phyloP scores from a whole-genome alignment of 179 eudicot species.

The Beta corolliflora region DNA sequence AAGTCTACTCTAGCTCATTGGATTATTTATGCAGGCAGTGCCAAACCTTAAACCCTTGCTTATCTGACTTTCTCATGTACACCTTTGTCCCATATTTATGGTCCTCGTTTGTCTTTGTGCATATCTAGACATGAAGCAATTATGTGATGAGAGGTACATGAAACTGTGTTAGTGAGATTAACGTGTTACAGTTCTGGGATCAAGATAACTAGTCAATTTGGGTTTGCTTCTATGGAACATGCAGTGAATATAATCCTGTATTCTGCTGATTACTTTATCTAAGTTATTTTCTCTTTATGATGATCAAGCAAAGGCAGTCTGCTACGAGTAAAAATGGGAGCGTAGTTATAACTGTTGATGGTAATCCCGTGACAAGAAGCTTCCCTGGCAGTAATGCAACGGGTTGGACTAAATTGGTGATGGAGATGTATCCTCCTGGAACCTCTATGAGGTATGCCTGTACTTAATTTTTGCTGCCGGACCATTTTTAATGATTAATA shows the following conservation, averaged over 20 bases:
- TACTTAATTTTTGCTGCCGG: slow-evolving; percentile 6
- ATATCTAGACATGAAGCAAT: not conserved
- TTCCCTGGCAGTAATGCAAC: slow-evolving; percentile 47
- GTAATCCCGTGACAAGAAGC: slow-evolving; percentile 49
- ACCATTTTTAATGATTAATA: not conserved
- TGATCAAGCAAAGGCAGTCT: slow-evolving; percentile 92
- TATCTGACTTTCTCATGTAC: not conserved
- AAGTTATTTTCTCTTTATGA: slow-evolving; percentile 34
- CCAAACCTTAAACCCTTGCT: not conserved
- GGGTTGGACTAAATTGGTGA: slow-evolving; percentile 79
- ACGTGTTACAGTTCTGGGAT: not conserved
- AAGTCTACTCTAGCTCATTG: slow-evolving; percentile 35
- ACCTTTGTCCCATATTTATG: not conserved
- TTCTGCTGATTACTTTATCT: slow-evolving; percentile 1
- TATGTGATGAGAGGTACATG: not conserved
- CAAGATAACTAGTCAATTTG: too few species aligned
- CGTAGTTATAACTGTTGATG: slow-evolving; percentile 49
- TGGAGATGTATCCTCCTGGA: slow-evolving; percentile 78
- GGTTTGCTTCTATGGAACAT: not conserved
- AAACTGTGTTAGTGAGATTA: not conserved
- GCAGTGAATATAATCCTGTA: not conserved
- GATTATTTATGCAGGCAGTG: not conserved
- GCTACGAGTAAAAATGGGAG: slow-evolving; percentile 76
- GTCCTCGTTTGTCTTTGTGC: not conserved
- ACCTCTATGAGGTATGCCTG: slow-evolving; percentile 66